Evolutionary conservation across 768 basidiomycete genomes (phyloP).

Genomic region (Obba rivulosa): DNA sequence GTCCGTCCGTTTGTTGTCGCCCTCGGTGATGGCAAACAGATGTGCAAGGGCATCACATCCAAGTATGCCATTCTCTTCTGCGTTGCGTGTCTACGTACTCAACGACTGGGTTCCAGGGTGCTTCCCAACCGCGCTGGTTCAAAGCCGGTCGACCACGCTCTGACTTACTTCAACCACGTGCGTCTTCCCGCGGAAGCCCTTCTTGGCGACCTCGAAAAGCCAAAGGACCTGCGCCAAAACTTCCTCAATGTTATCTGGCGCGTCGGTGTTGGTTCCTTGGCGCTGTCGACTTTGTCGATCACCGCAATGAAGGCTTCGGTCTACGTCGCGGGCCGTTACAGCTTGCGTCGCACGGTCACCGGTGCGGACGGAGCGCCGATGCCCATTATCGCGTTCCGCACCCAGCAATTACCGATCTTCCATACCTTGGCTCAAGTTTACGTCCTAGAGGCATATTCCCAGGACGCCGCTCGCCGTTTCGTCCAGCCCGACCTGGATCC

Average conservation of each 20-base stretch:
- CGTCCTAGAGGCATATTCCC: conserved; percentile 41
- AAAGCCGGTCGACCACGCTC: conserved; percentile 29
- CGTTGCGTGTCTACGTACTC: background rate
- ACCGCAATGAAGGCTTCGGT: conserved; percentile 39
- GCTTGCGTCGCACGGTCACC: conserved; percentile 46
- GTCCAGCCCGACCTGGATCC: conserved; percentile 35
- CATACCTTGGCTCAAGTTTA: conserved; percentile 46
- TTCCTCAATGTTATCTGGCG: conserved; percentile 28
- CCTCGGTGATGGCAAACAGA: conserved; percentile 33
- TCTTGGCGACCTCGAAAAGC: conserved; percentile 18
- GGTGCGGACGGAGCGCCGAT: conserved; percentile 37
- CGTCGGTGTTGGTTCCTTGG: conserved; percentile 28
- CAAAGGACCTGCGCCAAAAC: conserved; percentile 12
- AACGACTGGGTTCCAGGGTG: conserved; percentile 8
- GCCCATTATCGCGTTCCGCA: conserved; percentile 58
- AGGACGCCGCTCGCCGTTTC: conserved; percentile 36
- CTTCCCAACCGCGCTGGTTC: conserved; percentile 26
- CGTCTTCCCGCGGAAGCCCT: conserved; percentile 23
- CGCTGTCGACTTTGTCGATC: conserved; percentile 20
- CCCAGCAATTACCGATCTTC: conserved; percentile 57
- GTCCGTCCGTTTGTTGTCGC: conserved; percentile 35
- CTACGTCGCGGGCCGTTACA: conserved; percentile 52
- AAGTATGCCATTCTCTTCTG: background rate
- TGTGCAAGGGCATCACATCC: conserved; percentile 28
- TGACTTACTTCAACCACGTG: conserved; percentile 28